Percentiles rank a stretch among this genome's conserved stretches.
Evolutionary conservation across 257 asterid genomes (phyloP).

Genomic region (Paraleonurus japonicus): DNA sequence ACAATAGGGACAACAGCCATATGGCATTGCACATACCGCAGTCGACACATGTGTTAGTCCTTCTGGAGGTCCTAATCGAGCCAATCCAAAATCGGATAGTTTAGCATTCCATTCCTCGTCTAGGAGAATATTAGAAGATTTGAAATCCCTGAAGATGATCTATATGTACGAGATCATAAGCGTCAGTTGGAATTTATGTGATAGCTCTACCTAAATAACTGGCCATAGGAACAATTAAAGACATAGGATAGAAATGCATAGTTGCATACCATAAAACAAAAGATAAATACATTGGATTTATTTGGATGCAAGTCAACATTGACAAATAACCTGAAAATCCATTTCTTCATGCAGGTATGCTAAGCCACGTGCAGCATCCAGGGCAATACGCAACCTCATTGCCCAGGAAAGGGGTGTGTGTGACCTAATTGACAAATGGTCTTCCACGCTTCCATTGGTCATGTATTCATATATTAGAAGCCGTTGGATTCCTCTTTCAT

Average conservation of each 20-base stretch:
- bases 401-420: conserved; percentile 76
- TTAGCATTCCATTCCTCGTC: conserved; percentile 71
- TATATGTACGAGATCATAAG: conserved; percentile 21
- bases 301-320: not conserved
- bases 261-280: not conserved
- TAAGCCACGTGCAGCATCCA: conserved; percentile 89
- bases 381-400: conserved; percentile 84
- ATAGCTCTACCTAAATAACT: not conserved
- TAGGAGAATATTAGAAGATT: conserved; percentile 61
- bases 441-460: conserved; percentile 91
- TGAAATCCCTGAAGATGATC: conserved; percentile 73
- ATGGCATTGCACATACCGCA: conserved; percentile 43
- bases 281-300: not conserved
- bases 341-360: conserved; percentile 89
- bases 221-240: not conserved
- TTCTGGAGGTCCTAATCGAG: conserved; percentile 73
- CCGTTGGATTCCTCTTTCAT: conserved; percentile 95
- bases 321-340: conserved; percentile 83
- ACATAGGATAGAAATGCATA: not conserved
- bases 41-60: conserved; percentile 65
- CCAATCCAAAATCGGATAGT: conserved; percentile 73
- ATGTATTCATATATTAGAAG: conserved; percentile 86
- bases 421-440: conserved; percentile 65
- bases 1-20: conserved; percentile 16
- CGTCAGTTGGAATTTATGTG: not conserved